Conservation (phyloP, 768 basidiomycete genomes). For the Hemileccinum rubropunctum region DNA sequence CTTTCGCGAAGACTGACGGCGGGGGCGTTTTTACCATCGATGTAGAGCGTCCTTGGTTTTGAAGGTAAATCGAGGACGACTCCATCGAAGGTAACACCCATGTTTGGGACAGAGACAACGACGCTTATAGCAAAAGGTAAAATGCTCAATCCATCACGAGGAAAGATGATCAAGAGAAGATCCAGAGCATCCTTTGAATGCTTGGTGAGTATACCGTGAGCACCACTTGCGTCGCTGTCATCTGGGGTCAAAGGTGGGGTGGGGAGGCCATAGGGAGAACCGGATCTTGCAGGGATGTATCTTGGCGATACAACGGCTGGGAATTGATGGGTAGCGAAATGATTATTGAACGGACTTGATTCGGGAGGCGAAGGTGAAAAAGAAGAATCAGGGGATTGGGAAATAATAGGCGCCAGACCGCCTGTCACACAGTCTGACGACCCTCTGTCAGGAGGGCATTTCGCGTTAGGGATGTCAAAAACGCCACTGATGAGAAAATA, state of each 20-base stretch:
- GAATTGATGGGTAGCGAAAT: constrained; percentile 19
- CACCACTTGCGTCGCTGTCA: constrained; percentile 45
- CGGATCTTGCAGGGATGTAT: constrained; percentile 40
- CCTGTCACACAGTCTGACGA: constrained; percentile 96
- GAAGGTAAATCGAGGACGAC: constrained; percentile 74
- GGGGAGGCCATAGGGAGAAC: constrained; percentile 42
- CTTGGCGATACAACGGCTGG: constrained; percentile 37
- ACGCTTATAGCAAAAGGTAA: constrained; percentile 76
- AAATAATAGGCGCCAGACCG: constrained; percentile 68
- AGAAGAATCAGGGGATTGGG: constrained; percentile 40
- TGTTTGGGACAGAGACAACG: constrained; percentile 63
- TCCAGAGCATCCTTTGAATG: constrained; percentile 66
- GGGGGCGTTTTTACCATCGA: constrained; percentile 80
- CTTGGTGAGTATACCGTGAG: constrained; percentile 41
- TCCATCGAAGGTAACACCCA: constrained; percentile 72
- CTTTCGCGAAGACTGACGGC: constrained; percentile 81
- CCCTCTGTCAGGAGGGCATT: constrained; percentile 97
- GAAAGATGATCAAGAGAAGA: constrained; percentile 77
- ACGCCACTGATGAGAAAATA: constrained; percentile 67
- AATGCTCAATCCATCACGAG: constrained; percentile 62
- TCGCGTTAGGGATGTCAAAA: constrained; percentile 88
- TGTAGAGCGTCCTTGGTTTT: constrained; percentile 73
- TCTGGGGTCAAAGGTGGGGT: constrained; percentile 85
- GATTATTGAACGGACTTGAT: constrained; percentile 17
- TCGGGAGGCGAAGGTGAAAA: constrained; percentile 30